Conservation (phyloP, 768 basidiomycete species). For the Boletus insuetus region DNA sequence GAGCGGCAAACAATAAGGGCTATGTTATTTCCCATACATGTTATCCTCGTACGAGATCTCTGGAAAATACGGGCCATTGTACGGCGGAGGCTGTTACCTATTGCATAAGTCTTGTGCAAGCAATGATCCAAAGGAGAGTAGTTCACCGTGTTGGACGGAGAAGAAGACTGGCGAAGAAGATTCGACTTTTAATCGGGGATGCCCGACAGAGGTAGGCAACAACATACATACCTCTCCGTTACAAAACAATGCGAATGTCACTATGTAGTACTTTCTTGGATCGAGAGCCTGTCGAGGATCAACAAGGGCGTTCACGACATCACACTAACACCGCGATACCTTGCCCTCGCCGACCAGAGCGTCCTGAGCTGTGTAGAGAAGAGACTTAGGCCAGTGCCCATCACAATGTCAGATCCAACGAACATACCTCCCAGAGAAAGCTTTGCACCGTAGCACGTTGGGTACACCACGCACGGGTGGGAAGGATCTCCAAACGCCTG, state of each 20-base stretch:
- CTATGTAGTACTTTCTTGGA: slow-evolving; percentile 50
- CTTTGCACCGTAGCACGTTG: slow-evolving; percentile 54
- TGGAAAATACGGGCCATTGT: slow-evolving; percentile 60
- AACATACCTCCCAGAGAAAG: slow-evolving; percentile 44
- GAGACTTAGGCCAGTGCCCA: no score
- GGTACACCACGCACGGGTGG: slow-evolving; percentile 54
- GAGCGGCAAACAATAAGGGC: background rate
- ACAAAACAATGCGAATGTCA: slow-evolving; percentile 56
- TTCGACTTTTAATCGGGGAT: no score
- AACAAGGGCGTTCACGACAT: background rate
- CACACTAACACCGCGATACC: slow-evolving; percentile 24
- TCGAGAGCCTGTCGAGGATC: slow-evolving; percentile 41
- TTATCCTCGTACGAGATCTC: slow-evolving; percentile 57
- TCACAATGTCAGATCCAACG: background rate
- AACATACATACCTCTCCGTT: slow-evolving; percentile 51
- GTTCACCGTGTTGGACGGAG: slow-evolving; percentile 57
- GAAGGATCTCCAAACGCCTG: slow-evolving; percentile 49
- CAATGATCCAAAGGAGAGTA: background rate
- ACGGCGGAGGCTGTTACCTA: slow-evolving; percentile 43
- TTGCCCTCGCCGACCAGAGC: slow-evolving; percentile 51
- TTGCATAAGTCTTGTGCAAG: background rate
- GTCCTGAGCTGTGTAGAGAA: slow-evolving; percentile 37
- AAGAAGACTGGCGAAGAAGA: slow-evolving; percentile 41
- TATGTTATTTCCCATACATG: slow-evolving; percentile 35
- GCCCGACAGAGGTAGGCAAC: background rate